A percentile compares a stretch with the other conserved stretches of the same genome.
Evolutionary conservation across 2,329 filamentous ascomycete species (phyloP).

Genomic region (Tothia fuscella): DNA sequence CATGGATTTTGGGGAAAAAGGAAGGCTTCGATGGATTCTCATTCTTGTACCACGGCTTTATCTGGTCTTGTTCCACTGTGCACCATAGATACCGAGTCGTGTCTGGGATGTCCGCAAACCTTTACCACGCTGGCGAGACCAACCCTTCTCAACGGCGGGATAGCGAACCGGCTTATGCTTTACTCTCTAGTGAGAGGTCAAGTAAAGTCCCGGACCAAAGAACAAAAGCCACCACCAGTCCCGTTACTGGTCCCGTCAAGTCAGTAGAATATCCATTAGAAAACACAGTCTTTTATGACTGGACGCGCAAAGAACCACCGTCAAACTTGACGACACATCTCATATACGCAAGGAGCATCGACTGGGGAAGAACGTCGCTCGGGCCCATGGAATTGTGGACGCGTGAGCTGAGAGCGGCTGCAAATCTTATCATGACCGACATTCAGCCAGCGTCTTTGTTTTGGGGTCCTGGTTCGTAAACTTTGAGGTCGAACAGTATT

Average conservation of each 20-base stretch:
- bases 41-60: background rate
- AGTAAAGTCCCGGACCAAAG: too few relatives aligned
- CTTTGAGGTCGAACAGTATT: background rate
- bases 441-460: background rate
- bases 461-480: background rate
- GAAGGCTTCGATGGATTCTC: background rate
- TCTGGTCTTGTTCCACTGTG: constrained; percentile 3
- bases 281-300: background rate
- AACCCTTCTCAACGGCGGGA: too few relatives aligned
- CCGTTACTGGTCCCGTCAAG: background rate
- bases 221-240: too few relatives aligned
- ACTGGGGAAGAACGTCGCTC: constrained; percentile 1
- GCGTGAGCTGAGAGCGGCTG: background rate
- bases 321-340: constrained; percentile 1
- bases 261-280: background rate
- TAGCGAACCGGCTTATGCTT: too few relatives aligned
- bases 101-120: too few relatives aligned
- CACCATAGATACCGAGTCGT: too few relatives aligned
- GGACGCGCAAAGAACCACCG: background rate
- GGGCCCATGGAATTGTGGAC: constrained; percentile 5
- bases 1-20: background rate
- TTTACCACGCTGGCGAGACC: too few relatives aligned
- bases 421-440: constrained; percentile 1
- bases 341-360: background rate
- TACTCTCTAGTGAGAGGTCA: too few relatives aligned